phyloP scores from a whole-genome alignment of 345 rosid genomes.

The Moringa oleifera region DNA sequence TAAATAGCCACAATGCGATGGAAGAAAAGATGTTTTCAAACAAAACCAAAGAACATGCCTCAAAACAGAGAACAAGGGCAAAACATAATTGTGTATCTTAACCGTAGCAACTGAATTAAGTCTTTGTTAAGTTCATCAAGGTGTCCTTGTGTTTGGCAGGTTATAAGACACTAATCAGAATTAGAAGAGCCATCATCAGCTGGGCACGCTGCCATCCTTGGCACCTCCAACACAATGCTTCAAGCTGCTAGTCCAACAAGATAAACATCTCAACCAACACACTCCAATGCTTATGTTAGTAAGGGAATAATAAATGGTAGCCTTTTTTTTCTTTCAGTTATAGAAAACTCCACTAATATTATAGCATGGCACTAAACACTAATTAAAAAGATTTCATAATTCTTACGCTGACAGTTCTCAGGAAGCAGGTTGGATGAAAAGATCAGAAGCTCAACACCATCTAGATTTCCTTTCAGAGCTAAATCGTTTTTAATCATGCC shows the following conservation, averaged over 20 bases:
- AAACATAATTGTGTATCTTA: not conserved
- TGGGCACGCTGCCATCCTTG: no score
- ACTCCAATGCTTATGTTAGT: no score
- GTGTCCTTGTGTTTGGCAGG: not conserved
- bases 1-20: no score
- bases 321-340: no score
- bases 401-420: constrained; percentile 80
- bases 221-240: no score
- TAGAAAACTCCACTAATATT: no score
- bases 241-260: no score
- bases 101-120: not conserved
- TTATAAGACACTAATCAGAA: no score
- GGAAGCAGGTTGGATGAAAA: constrained; percentile 92
- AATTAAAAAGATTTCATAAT: not conserved
- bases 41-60: not conserved
- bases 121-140: not conserved
- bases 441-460: constrained; percentile 71
- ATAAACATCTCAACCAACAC: no score
- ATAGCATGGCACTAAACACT: not conserved
- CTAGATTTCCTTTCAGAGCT: constrained; percentile 76
- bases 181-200: no score
- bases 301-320: no score
- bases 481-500: constrained; percentile 74
- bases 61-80: not conserved
- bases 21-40: not conserved